Evolutionary conservation across 345 rosid genomes (phyloP).

Genomic region (Eucalyptus tenuipes): DNA sequence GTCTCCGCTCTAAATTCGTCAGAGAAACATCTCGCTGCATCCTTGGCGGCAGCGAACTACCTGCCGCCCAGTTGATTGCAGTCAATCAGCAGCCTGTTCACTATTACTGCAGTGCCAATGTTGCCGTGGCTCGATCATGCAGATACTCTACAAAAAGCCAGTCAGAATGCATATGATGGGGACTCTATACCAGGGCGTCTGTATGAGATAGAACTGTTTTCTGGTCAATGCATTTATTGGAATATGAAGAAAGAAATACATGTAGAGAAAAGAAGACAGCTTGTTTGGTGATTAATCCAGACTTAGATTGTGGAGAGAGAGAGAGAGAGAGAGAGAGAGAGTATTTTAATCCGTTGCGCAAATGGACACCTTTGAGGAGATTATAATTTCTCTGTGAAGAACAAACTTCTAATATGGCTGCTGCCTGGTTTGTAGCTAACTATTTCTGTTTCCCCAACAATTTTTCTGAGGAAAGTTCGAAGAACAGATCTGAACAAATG

Average conservation of each 20-base stretch:
- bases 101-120: neutral
- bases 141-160: neutral
- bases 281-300: too few relatives aligned
- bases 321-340: neutral
- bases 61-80: neutral
- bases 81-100: neutral
- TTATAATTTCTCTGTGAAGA: neutral
- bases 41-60: neutral
- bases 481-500: neutral
- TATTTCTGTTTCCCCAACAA: neutral
- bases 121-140: neutral
- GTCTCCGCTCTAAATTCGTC: neutral
- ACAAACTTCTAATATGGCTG: neutral
- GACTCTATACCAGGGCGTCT: neutral
- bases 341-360: neutral
- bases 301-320: too few relatives aligned
- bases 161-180: neutral
- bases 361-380: neutral
- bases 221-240: neutral
- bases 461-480: neutral
- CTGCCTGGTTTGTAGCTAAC: neutral
- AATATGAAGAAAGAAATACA: too few relatives aligned
- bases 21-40: neutral
- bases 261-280: too few relatives aligned
- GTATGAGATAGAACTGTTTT: neutral